phyloP scores from a whole-genome alignment of 257 asterid species.

The Solanum paucissectum region DNA sequence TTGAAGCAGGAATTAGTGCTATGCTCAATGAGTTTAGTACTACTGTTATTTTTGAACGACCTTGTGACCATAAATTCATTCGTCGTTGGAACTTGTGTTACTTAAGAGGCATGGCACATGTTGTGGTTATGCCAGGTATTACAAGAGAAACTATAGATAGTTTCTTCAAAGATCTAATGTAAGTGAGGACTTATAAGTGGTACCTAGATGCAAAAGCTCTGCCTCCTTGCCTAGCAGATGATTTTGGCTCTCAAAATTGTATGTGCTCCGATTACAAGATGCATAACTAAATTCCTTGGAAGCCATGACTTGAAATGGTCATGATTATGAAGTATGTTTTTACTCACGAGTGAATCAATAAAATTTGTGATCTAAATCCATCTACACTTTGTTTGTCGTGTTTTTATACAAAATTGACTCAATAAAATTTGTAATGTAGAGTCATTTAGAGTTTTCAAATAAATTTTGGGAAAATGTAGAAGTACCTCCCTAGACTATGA shows the following conservation, averaged over 20 bases:
- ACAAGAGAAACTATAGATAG: neutral
- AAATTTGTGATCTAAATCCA: neutral
- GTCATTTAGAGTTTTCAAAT: no score
- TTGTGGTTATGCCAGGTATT: neutral
- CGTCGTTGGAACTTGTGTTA: constrained; percentile 6
- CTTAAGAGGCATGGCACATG: constrained; percentile 1
- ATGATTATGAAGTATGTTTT: no score
- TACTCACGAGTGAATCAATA: neutral
- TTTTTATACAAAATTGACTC: no score
- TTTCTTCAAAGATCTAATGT: neutral
- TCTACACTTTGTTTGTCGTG: neutral
- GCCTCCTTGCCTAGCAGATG: neutral
- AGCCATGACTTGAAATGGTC: no score
- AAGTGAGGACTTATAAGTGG: neutral
- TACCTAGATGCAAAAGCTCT: neutral
- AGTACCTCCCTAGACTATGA: no score
- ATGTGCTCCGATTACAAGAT: neutral
- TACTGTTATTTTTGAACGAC: constrained; percentile 3
- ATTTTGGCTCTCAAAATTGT: neutral
- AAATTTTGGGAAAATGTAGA: no score
- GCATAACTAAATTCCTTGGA: neutral
- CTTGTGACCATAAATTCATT: neutral
- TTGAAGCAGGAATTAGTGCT: neutral
- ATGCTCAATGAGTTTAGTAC: constrained; percentile 10
- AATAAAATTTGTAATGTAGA: no score